phyloP scores from a whole-genome alignment of 177 flowering plant species.

The Vitis hybrid region DNA sequence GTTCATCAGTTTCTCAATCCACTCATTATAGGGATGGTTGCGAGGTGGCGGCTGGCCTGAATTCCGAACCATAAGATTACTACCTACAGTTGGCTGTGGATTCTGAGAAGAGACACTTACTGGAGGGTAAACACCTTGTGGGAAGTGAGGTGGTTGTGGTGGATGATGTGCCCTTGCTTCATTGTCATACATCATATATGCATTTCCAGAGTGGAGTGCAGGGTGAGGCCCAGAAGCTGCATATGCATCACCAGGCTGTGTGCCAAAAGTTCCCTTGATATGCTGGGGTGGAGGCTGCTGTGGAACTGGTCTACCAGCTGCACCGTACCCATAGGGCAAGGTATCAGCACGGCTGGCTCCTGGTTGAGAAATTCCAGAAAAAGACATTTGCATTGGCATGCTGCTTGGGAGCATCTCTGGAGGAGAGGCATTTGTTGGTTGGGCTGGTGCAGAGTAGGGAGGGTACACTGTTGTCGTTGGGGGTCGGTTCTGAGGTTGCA shows the following conservation, averaged over 20 bases:
- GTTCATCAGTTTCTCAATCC: constrained; percentile 74
- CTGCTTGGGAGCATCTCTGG: constrained; percentile 52
- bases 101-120: constrained; percentile 37
- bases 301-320: constrained; percentile 43
- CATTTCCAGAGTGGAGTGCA: constrained; percentile 45
- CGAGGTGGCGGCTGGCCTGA: constrained; percentile 52
- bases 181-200: constrained; percentile 65
- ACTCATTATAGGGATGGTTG: constrained; percentile 64
- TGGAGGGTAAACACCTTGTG: constrained; percentile 58
- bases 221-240: constrained; percentile 42
- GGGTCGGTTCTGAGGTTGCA: constrained; percentile 57
- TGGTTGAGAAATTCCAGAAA: constrained; percentile 49
- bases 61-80: constrained; percentile 34
- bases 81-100: constrained; percentile 27
- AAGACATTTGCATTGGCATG: constrained; percentile 68
- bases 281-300: constrained; percentile 57
- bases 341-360: constrained; percentile 45
- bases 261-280: constrained; percentile 42
- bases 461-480: constrained; percentile 51
- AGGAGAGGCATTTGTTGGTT: constrained; percentile 49
- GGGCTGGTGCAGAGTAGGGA: constrained; percentile 42
- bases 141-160: constrained; percentile 43
- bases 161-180: constrained; percentile 55
- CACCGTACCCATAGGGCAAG: constrained; percentile 61
- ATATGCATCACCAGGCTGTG: constrained; percentile 51